Evolutionary conservation across 75 land plant genomes (phyloP), one percentile per base, ranked within the genome.

Genomic region (Selaginella tamariscina): DNA sequence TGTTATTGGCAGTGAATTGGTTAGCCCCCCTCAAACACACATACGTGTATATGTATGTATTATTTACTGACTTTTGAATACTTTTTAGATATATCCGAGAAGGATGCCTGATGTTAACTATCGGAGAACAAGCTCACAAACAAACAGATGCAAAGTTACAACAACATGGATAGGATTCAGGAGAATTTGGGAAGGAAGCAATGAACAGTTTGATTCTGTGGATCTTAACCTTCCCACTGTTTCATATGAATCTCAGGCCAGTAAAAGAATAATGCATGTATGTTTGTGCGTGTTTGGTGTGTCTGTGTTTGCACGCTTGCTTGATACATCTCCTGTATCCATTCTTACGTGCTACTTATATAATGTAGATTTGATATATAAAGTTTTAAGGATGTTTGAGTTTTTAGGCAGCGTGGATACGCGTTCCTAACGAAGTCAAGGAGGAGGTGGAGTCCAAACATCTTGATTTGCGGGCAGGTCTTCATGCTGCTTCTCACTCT

Each of bases 181-280:
- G 11, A 79, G 84, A 0, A 87, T 91, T 31, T 79, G 84, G 82
- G 78, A 73, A 68, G 73, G 82, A 31, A 81, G 80, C 77, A 85
- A 84, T 32, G 32, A 78, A 66, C 74, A 86, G n/a, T 79, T 95
- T 78, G 99, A 95, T 72, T 73, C 83, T 29, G 84, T 91, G 21
- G 97, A 95, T 39, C 97, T 95, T 31, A 80, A 83, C 32, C 82
- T 95, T 28, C 99, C 99, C 1, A 71, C 72, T 29, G 89, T 80
- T 63, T 85, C 97, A 21, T 95, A 79, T 77, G 86, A 95, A 24
- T 91, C 97, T 15, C 96, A 94, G 96, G 98, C n/a, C n/a, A n/a
- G n/a, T n/a, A n/a, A n/a, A n/a, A n/a, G n/a, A n/a, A n/a, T n/a
- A n/a, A n/a, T n/a, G n/a, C n/a, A n/a, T n/a, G n/a, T n/a, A n/a